These are phyloP conservation scores for Gossypium davidsonii DNA, from an alignment of 441 rosid species.

Conservation along the genomic window DNA sequence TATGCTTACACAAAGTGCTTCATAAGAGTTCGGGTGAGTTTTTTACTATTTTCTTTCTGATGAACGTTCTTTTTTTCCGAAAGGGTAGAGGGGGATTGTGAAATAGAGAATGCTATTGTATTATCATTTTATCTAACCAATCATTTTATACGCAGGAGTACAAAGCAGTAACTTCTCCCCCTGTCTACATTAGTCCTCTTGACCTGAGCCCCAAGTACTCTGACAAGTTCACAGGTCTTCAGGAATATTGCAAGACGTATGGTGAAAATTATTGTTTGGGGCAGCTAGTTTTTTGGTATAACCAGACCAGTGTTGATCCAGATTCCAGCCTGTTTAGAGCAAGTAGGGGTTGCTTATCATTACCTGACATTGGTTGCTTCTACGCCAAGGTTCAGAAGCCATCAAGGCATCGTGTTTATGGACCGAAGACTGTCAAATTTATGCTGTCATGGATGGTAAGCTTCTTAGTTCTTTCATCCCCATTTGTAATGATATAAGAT, in stretches of 20 bases:
- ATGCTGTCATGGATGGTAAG: slow-evolving; percentile 90
- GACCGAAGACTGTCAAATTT: slow-evolving; percentile 62
- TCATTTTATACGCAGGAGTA: slow-evolving; percentile 51
- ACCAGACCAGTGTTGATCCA: slow-evolving; percentile 78
- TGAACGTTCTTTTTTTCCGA: not conserved
- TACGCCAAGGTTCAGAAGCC: slow-evolving; percentile 84
- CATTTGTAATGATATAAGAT: not conserved
- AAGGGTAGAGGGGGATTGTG: not conserved
- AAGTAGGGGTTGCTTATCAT: slow-evolving; percentile 84
- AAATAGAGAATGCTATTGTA: not conserved
- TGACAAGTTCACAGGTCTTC: slow-evolving; percentile 55
- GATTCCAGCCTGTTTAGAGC: slow-evolving; percentile 67
- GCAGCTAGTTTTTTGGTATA: slow-evolving; percentile 92
- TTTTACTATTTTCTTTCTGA: not conserved
- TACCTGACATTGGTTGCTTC: slow-evolving; percentile 83
- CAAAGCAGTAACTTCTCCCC: slow-evolving; percentile 70
- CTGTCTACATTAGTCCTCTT: slow-evolving; percentile 88
- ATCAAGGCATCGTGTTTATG: slow-evolving; percentile 76
- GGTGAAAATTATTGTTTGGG: slow-evolving; percentile 96
- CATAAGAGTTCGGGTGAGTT: slow-evolving; percentile 69
- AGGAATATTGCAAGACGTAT: slow-evolving; percentile 77
- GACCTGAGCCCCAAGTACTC: slow-evolving; percentile 86
- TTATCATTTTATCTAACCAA: slow-evolving; percentile 16
- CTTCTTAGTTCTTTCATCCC: not conserved
- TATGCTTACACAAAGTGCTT: slow-evolving; percentile 87